Evolutionary conservation across 129 eudicot species (phyloP).

Genomic region (Sambucus nigra): DNA sequence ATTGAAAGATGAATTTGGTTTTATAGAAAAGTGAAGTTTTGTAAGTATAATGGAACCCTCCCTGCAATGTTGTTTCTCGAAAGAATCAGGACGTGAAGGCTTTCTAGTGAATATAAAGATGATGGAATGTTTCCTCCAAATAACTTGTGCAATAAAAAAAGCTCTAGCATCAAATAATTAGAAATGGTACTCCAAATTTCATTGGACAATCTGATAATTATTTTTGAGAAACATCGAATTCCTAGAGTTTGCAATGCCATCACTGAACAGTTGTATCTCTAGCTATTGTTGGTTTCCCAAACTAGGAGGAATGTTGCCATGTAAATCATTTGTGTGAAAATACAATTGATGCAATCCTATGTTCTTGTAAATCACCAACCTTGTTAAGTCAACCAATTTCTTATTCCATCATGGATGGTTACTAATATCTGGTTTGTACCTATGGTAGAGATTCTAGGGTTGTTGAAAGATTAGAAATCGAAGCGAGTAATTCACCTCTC

Average conservation of each 20-base stretch:
- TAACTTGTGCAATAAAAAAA: neutral
- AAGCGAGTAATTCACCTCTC: neutral
- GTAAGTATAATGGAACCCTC: neutral
- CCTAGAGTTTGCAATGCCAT: neutral
- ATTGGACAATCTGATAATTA: neutral
- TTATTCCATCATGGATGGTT: neutral
- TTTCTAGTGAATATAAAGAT: neutral
- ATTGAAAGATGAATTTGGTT: neutral
- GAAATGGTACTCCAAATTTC: conserved; percentile 1
- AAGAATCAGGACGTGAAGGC: neutral
- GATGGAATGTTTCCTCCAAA: neutral
- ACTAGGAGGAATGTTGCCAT: conserved; percentile 2
- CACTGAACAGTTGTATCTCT: neutral
- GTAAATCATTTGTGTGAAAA: neutral
- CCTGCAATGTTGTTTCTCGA: conserved; percentile 2
- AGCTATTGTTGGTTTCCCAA: neutral
- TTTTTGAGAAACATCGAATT: neutral
- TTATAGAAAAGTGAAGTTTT: neutral
- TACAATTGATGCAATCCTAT: neutral
- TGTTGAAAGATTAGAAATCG: neutral
- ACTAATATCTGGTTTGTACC: neutral
- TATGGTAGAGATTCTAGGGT: neutral
- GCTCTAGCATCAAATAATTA: neutral
- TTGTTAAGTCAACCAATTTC: neutral
- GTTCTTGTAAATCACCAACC: neutral